Evolutionary conservation across 2,329 filamentous ascomycete species (phyloP).

Genomic region (Fusarium brachygibbosum): DNA sequence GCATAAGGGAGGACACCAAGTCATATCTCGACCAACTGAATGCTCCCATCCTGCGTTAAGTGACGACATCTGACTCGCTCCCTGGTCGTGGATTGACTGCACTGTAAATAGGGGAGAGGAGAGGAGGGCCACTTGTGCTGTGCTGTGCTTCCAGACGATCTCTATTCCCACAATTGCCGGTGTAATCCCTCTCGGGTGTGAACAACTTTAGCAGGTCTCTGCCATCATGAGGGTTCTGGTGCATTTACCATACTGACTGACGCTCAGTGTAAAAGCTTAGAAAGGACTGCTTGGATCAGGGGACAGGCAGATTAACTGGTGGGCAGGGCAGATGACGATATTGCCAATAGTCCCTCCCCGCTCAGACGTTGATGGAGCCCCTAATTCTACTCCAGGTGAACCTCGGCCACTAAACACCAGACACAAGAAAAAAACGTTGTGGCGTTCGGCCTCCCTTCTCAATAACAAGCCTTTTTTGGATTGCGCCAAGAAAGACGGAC

Average conservation of each 20-base stretch:
- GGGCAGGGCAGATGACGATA: constrained; percentile 40
- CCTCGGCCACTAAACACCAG: constrained; percentile 42
- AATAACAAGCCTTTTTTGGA: constrained; percentile 37
- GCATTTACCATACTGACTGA: neutral
- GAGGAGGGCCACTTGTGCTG: neutral
- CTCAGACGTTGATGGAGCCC: constrained; percentile 43
- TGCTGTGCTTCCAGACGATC: neutral
- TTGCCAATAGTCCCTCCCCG: constrained; percentile 48
- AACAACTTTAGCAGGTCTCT: neutral
- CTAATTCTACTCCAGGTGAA: constrained; percentile 33
- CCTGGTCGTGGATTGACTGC: neutral
- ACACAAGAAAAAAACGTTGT: constrained; percentile 49
- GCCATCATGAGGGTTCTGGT: neutral
- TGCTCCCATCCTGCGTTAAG: constrained; percentile 1
- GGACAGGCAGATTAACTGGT: constrained; percentile 8
- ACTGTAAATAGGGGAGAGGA: neutral
- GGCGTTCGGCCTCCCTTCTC: constrained; percentile 41
- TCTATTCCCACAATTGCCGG: neutral
- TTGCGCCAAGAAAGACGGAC: constrained; percentile 40
- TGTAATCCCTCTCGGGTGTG: neutral
- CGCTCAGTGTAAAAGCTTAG: no score
- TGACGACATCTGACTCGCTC: constrained; percentile 32
- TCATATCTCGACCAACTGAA: constrained; percentile 14
- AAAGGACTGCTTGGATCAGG: constrained; percentile 14
- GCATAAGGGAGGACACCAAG: constrained; percentile 14